Evolutionary conservation across 2,329 filamentous ascomycete genomes (phyloP).

Genomic region (Coniochaeta hoffmannii): DNA sequence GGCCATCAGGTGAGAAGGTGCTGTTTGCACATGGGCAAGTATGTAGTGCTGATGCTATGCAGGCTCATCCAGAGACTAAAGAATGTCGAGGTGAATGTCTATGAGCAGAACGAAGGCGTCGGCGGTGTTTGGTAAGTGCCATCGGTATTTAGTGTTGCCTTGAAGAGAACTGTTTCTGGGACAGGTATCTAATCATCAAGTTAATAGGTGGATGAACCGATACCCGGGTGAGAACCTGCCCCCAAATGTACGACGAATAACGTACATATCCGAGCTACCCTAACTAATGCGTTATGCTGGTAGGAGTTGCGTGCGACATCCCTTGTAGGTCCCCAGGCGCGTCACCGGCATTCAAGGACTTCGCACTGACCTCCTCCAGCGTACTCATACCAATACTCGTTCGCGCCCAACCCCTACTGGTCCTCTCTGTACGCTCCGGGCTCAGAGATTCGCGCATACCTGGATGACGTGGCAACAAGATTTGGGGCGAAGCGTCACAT

Average conservation of each 20-base stretch:
- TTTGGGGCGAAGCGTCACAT: constrained; percentile 39
- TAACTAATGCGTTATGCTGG: too few relatives aligned
- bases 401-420: constrained; percentile 48
- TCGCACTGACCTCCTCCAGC: constrained; percentile 15
- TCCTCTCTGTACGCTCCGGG: constrained; percentile 40
- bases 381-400: constrained; percentile 49
- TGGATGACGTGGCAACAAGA: constrained; percentile 36
- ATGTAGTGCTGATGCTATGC: neutral
- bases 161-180: neutral
- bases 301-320: constrained; percentile 27
- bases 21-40: neutral
- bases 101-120: constrained; percentile 25
- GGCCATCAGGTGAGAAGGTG: constrained; percentile 19
- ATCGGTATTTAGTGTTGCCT: neutral
- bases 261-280: too few relatives aligned
- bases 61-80: constrained; percentile 16
- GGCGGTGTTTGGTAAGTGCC: constrained; percentile 24
- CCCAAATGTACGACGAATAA: too few relatives aligned
- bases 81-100: constrained; percentile 24
- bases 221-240: too few relatives aligned
- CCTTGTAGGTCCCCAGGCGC: constrained; percentile 19
- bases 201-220: neutral
- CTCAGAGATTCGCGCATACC: constrained; percentile 39
- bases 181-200: neutral
- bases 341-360: neutral